phyloP scores from a whole-genome alignment of 2,329 filamentous ascomycete species.

The Fusarium paranaense region DNA sequence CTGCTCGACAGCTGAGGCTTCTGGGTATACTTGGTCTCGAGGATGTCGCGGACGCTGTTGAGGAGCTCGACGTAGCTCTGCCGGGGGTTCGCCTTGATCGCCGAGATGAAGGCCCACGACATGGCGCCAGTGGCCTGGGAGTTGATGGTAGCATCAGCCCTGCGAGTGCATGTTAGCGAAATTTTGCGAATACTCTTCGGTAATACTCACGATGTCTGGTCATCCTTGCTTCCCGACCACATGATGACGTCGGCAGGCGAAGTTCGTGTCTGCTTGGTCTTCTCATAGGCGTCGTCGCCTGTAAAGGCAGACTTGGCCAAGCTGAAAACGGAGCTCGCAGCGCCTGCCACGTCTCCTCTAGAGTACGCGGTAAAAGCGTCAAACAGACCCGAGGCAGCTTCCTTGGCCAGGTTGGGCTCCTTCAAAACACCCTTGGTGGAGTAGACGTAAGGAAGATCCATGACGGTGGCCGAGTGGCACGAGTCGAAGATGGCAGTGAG shows the following conservation, averaged over 20 bases:
- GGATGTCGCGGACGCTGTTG: conserved; percentile 93
- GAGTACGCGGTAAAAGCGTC: conserved; percentile 82
- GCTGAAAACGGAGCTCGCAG: conserved; percentile 82
- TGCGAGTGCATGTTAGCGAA: conserved; percentile 53
- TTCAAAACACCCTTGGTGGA: conserved; percentile 84
- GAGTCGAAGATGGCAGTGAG: conserved; percentile 86
- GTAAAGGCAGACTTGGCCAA: conserved; percentile 89
- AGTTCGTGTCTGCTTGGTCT: conserved; percentile 88
- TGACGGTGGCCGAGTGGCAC: conserved; percentile 81
- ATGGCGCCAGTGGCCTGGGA: conserved; percentile 95
- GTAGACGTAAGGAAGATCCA: conserved; percentile 85
- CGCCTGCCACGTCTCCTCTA: conserved; percentile 83
- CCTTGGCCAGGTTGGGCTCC: conserved; percentile 84
- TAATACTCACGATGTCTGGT: conserved; percentile 79
- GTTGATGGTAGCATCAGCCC: conserved; percentile 88
- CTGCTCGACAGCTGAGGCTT: conserved; percentile 97
- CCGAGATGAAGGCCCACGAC: conserved; percentile 96
- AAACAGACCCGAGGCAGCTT: conserved; percentile 79
- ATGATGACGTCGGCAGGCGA: conserved; percentile 96
- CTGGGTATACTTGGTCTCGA: conserved; percentile 88
- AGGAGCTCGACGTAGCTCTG: conserved; percentile 96
- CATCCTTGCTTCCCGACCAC: conserved; percentile 97
- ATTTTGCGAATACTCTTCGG: background rate
- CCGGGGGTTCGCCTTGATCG: conserved; percentile 91
- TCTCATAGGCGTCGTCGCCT: conserved; percentile 83